phyloP scores from a whole-genome alignment of 164 flowering plant genomes.

The Annona squamosa region DNA sequence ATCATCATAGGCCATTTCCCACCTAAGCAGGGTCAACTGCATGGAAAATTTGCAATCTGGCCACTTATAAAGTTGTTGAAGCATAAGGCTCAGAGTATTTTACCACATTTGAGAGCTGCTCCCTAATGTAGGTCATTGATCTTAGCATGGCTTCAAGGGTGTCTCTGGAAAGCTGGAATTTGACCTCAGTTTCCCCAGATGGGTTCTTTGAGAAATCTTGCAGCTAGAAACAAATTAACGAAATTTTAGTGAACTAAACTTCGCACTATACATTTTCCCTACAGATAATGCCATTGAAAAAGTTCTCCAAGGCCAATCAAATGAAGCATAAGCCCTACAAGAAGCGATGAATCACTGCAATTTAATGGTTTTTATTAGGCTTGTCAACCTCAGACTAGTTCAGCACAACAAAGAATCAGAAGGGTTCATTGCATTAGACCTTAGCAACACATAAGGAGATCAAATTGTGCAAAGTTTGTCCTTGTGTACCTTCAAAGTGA shows the following conservation, averaged over 20 bases:
- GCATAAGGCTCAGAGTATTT: slow-evolving; percentile 5
- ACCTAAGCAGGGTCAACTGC: not conserved
- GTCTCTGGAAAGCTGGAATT: slow-evolving; percentile 40
- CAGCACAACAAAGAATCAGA: too few relatives aligned
- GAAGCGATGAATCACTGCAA: too few relatives aligned
- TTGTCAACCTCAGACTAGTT: too few relatives aligned
- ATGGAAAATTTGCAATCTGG: not conserved
- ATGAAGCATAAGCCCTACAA: too few relatives aligned
- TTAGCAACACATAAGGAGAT: not conserved
- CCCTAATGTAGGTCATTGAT: slow-evolving; percentile 40
- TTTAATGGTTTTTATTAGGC: too few relatives aligned
- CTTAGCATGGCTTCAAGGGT: slow-evolving; percentile 43
- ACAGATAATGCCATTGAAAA: too few relatives aligned
- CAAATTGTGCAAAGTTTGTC: not conserved
- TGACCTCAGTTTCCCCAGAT: slow-evolving; percentile 37
- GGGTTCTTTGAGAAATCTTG: slow-evolving; percentile 31
- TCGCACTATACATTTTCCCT: too few relatives aligned
- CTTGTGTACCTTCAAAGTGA: slow-evolving; percentile 43
- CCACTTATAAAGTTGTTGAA: not conserved
- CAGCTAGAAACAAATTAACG: slow-evolving; percentile 20
- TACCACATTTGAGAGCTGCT: slow-evolving; percentile 34
- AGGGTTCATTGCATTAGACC: too few relatives aligned
- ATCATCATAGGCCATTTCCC: too few relatives aligned
- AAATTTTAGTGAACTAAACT: not conserved
- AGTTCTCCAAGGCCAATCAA: too few relatives aligned